Base-by-base conservation (phyloP, 2,329 filamentous ascomycete genomes). In the Pyricularia sp. region DNA sequence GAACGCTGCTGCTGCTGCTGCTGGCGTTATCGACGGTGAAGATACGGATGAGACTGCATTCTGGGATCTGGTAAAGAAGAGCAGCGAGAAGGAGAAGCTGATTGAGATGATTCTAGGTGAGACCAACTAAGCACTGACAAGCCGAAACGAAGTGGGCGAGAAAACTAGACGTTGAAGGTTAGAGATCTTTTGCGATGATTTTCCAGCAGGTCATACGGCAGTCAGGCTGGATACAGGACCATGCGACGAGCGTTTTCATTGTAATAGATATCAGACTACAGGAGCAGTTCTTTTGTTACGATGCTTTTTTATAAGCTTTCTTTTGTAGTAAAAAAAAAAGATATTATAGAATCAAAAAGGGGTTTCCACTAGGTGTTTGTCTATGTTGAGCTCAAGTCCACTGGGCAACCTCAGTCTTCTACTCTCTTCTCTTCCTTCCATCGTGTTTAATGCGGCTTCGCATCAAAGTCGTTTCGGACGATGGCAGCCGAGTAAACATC, bases 21-120 rank as follows among this genome's bases (percentile, higher is more conserved):
- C 20, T 55, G 42, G 42, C 20, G 20, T 9, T 9, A 20, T 3
- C 3, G 69, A 23, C 28, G 63, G 33, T 10, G 71, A 70, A 5
- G 72, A 59, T 23, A 70, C 33, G 5, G 70, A 68, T n/a, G 72
- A 72, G 50, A 73, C 68, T 23, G 72, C 74, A 1, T 77, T 76
- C 66, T 76, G 74, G 74, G 74, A 73, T 28, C 30, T 77, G 69
- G 73, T 76, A 9, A 72, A 76, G 72, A 75, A 74, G 70, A 77
- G 73, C 65, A 72, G 72, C 4, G 75, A 75, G 72, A 74, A 70
- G 73, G 72, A 73, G 3, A 74, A 73, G 71, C 50, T 74, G 69
- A 66, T 75, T 30, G 73, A 75, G 69, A 75, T 76, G 75, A 72
- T 77, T 17, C 31, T 77, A 36, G 73, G 74, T 3, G 63, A 65